A percentile compares a stretch with the other conserved stretches of the same genome.
Conservation (phyloP, 139 green algal genomes). For the Chlorella sp. region DNA sequence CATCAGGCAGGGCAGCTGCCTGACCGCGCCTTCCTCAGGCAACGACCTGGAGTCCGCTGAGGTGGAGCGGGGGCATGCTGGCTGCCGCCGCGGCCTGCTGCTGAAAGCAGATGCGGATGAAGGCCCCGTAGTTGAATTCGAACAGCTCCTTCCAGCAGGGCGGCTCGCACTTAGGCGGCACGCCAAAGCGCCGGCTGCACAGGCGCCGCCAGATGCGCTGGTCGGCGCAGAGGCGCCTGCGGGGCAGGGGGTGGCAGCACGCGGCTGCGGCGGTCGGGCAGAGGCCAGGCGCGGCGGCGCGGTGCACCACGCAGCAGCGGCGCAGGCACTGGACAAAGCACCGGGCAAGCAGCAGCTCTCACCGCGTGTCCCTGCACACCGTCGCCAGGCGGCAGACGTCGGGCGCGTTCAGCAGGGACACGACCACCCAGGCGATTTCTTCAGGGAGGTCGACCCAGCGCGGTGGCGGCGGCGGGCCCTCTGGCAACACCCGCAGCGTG, state of each 20-base stretch:
- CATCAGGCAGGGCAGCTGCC: background rate
- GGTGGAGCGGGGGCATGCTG: background rate
- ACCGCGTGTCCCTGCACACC: too few relatives aligned
- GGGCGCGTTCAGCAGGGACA: too few relatives aligned
- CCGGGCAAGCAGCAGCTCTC: too few relatives aligned
- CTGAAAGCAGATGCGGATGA: background rate
- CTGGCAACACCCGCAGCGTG: too few relatives aligned
- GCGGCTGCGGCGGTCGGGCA: too few relatives aligned
- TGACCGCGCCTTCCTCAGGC: background rate
- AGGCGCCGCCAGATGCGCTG: conserved; percentile 35
- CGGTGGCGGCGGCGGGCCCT: too few relatives aligned
- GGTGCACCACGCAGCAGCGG: too few relatives aligned
- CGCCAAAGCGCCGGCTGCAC: conserved; percentile 31
- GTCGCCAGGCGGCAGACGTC: too few relatives aligned
- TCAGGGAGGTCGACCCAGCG: too few relatives aligned
- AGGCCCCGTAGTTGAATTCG: conserved; percentile 21
- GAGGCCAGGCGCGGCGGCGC: too few relatives aligned
- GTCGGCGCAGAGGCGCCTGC: conserved; percentile 20
- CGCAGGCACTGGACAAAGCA: too few relatives aligned
- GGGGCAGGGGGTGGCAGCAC: background rate
- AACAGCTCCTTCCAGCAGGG: conserved; percentile 40
- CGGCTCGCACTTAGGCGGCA: background rate
- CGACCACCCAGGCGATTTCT: too few relatives aligned
- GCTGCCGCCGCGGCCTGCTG: background rate
- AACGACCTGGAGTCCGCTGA: background rate